Conservation (phyloP, 345 rosid genomes). For the Triadica sebifera region DNA sequence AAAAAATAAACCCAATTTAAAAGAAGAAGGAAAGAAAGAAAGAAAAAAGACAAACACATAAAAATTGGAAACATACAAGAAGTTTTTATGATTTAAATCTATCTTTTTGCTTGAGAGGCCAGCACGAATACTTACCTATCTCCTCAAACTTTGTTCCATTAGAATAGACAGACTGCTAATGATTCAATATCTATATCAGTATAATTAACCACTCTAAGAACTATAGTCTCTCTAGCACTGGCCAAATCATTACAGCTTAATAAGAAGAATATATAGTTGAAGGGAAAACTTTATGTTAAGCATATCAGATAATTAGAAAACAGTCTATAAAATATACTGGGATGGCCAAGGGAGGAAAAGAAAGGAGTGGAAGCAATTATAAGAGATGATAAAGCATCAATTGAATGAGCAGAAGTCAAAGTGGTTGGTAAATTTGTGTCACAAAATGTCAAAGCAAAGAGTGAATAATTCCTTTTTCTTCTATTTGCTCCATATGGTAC, state of each 20-base stretch:
- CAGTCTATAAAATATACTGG: too few species aligned
- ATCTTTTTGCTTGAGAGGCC: too few species aligned
- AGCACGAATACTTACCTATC: too few species aligned
- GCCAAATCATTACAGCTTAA: background rate
- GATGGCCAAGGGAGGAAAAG: background rate
- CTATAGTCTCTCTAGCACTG: background rate
- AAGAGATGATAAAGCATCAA: background rate
- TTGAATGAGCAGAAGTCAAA: background rate
- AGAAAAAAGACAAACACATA: too few species aligned
- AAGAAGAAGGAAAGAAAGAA: too few species aligned
- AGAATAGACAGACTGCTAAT: too few species aligned
- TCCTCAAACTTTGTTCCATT: too few species aligned
- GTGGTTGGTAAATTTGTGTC: background rate
- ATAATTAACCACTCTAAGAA: background rate
- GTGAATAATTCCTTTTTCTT: background rate
- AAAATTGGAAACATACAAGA: too few species aligned
- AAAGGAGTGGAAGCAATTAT: background rate
- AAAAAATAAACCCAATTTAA: too few species aligned
- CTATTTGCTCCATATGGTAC: too few species aligned
- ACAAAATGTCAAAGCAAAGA: background rate
- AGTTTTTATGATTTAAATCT: too few species aligned
- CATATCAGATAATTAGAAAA: too few species aligned
- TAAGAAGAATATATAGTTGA: background rate
- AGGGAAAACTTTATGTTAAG: background rate
- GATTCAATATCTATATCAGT: background rate